Conservation (phyloP, 2,329 filamentous ascomycete species). For the Phialophora macrospora region DNA sequence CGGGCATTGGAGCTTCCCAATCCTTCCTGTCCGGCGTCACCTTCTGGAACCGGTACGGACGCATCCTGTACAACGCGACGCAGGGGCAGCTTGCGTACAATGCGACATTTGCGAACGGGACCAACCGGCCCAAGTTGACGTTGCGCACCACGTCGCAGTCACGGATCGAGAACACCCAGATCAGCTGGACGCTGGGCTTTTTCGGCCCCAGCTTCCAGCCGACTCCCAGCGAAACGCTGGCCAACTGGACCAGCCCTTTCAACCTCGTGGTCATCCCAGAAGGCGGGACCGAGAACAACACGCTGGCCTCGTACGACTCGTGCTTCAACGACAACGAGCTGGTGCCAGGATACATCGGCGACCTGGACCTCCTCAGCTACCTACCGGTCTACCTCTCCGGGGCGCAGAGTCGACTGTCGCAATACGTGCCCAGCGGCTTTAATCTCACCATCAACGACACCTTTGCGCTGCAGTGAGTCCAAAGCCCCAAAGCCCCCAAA, state of each 20-base stretch:
- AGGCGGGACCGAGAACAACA: slow-evolving; percentile 58
- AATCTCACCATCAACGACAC: slow-evolving; percentile 57
- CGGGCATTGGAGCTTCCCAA: slow-evolving; percentile 56
- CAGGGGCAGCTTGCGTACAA: slow-evolving; percentile 57
- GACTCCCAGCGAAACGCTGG: slow-evolving; percentile 46
- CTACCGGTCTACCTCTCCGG: slow-evolving; percentile 53
- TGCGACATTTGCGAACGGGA: slow-evolving; percentile 53
- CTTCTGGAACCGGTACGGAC: slow-evolving; percentile 62
- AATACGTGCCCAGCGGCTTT: slow-evolving; percentile 56
- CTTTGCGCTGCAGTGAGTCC: slow-evolving; percentile 52
- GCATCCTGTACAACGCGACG: slow-evolving; percentile 58
- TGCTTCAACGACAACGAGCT: slow-evolving; percentile 47
- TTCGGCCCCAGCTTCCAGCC: slow-evolving; percentile 54
- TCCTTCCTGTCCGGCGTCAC: slow-evolving; percentile 57
- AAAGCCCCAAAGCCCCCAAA: too few species aligned
- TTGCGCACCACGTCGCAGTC: slow-evolving; percentile 61
- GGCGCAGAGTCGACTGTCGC: slow-evolving; percentile 54
- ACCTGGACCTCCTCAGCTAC: slow-evolving; percentile 48
- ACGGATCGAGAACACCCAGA: slow-evolving; percentile 61
- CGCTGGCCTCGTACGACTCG: slow-evolving; percentile 58
- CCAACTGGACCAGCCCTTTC: slow-evolving; percentile 47
- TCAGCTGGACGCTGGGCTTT: slow-evolving; percentile 59
- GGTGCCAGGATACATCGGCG: slow-evolving; percentile 49
- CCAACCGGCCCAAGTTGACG: slow-evolving; percentile 55
- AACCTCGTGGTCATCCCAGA: slow-evolving; percentile 59